Evolutionary conservation across 2,329 filamentous ascomycete species (phyloP).

Genomic region (Monosporascus sp.): DNA sequence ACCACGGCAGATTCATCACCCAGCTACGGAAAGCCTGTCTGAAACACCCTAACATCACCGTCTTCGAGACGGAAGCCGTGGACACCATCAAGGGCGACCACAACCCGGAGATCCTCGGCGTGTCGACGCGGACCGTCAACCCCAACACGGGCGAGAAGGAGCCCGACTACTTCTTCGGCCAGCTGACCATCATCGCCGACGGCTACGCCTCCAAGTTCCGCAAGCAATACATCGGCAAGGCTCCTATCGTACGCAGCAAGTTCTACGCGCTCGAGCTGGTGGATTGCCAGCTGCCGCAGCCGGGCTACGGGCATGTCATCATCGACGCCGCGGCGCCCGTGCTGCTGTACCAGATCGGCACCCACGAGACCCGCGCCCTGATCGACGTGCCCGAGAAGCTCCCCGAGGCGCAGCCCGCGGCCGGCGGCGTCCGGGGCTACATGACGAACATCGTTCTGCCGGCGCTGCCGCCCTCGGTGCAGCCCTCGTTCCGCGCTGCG

Average conservation of each 20-base stretch:
- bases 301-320: constrained; percentile 79
- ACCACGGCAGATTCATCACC: constrained; percentile 90
- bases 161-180: constrained; percentile 77
- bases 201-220: constrained; percentile 92
- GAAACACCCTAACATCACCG: constrained; percentile 74
- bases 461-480: constrained; percentile 65
- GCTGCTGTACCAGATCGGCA: constrained; percentile 94
- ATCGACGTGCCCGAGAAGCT: constrained; percentile 80
- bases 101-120: constrained; percentile 72
- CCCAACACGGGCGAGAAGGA: constrained; percentile 50
- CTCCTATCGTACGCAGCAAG: constrained; percentile 71
- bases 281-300: constrained; percentile 72
- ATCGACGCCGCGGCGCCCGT: constrained; percentile 73
- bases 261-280: constrained; percentile 94
- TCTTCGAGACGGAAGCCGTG: constrained; percentile 84
- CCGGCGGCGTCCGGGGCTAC: constrained; percentile 81
- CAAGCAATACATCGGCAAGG: constrained; percentile 64
- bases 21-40: constrained; percentile 72
- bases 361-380: constrained; percentile 84
- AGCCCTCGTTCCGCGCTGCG: constrained; percentile 68
- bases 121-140: constrained; percentile 65
- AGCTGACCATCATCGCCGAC: constrained; percentile 84
- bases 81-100: constrained; percentile 66
- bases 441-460: constrained; percentile 76
- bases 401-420: constrained; percentile 64